phyloP scores from a whole-genome alignment of 306 rosid genomes.

The Bauhinia variegata region DNA sequence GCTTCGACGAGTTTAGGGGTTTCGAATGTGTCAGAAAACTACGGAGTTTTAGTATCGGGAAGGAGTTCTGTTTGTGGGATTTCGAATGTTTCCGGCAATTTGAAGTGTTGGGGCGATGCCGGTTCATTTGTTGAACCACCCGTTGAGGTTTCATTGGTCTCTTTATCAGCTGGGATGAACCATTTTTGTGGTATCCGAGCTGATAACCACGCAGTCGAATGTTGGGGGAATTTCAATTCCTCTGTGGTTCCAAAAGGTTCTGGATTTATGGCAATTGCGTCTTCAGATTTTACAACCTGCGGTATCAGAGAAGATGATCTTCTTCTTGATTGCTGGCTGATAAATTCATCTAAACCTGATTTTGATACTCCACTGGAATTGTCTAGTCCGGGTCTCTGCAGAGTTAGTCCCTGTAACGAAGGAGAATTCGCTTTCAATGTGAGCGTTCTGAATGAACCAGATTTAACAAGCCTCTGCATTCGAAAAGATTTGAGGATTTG shows the following conservation, averaged over 20 bases:
- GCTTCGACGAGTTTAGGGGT: constrained; percentile 47
- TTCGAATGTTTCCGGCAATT: constrained; percentile 49
- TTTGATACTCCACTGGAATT: constrained; percentile 89
- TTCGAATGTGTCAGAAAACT: constrained; percentile 52
- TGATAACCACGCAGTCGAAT: constrained; percentile 74
- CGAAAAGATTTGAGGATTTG: constrained; percentile 74
- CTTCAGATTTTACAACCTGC: constrained; percentile 76
- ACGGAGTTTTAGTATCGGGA: constrained; percentile 60
- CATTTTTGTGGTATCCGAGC: constrained; percentile 79
- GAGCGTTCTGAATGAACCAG: constrained; percentile 69
- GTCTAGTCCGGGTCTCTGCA: constrained; percentile 86
- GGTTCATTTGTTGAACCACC: constrained; percentile 44
- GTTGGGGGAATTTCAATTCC: constrained; percentile 82
- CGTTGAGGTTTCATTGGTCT: constrained; percentile 32
- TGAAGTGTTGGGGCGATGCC: constrained; percentile 77
- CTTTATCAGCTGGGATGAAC: constrained; percentile 62
- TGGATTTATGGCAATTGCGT: constrained; percentile 83
- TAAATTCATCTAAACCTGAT: constrained; percentile 49
- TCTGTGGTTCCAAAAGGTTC: constrained; percentile 63
- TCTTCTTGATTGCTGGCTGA: constrained; percentile 82
- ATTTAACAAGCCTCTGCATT: constrained; percentile 72
- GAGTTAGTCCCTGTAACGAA: constrained; percentile 47
- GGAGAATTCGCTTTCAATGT: constrained; percentile 78
- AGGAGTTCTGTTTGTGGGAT: constrained; percentile 69
- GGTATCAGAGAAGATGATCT: constrained; percentile 88